A percentile compares a stretch with the other conserved stretches of the same genome.
Conservation (phyloP, 192 early-diverging fungal genomes). For the Mortierella claussenii region DNA sequence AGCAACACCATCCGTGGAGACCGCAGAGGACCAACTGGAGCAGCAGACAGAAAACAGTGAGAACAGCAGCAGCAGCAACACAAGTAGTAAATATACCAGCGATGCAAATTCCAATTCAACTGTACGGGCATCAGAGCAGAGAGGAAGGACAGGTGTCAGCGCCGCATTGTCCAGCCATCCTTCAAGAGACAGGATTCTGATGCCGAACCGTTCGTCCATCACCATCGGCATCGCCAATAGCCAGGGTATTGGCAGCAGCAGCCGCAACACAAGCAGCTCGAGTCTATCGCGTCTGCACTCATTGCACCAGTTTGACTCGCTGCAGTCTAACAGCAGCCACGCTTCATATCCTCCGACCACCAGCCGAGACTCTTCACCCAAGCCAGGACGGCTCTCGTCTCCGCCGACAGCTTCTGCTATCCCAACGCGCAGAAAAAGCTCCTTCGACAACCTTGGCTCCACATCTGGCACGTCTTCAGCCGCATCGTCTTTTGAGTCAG, state of each 20-base stretch:
- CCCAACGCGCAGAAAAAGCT: conserved; percentile 42
- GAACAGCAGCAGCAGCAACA: conserved; percentile 2
- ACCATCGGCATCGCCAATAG: conserved; percentile 52
- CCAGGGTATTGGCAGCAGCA: conserved; percentile 50
- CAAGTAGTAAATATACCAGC: neutral
- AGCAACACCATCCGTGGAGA: conserved; percentile 34
- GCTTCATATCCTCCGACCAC: conserved; percentile 7
- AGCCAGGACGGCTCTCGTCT: conserved; percentile 28
- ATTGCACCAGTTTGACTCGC: conserved; percentile 37
- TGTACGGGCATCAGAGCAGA: conserved; percentile 20
- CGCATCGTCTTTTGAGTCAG: conserved; percentile 45
- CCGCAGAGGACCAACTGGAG: conserved; percentile 4
- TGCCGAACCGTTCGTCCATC: conserved; percentile 50
- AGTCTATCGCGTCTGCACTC: conserved; percentile 48
- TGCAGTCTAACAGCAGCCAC: conserved; percentile 21
- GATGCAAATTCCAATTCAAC: conserved; percentile 3
- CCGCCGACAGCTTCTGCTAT: conserved; percentile 34
- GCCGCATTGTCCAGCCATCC: conserved; percentile 2
- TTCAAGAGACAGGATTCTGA: conserved; percentile 38
- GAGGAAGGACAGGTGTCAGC: conserved; percentile 22
- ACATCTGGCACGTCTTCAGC: conserved; percentile 43
- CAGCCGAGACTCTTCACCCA: conserved; percentile 47
- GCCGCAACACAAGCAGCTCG: conserved; percentile 45
- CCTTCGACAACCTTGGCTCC: conserved; percentile 46
- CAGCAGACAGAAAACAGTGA: conserved; percentile 8